Conservation (phyloP, 2,329 filamentous ascomycete species). For the Aureobasidium vineae region DNA sequence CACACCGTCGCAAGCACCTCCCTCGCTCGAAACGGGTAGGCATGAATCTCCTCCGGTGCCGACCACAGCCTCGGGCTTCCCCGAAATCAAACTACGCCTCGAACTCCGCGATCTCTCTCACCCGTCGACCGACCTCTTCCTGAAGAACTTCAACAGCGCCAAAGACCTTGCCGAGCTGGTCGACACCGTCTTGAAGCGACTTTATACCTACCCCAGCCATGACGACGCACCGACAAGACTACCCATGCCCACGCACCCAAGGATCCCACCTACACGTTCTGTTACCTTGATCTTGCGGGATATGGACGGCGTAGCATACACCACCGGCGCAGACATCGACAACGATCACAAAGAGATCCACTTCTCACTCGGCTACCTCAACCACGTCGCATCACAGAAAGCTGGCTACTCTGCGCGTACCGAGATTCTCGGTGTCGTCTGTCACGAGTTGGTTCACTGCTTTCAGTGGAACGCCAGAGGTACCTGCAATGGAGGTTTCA, state of each 20-base stretch:
- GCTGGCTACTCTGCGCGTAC: constrained; percentile 45
- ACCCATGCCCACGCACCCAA: constrained; percentile 25
- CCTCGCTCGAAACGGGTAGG: constrained; percentile 1
- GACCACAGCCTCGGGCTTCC: constrained; percentile 35
- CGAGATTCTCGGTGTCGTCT: constrained; percentile 76
- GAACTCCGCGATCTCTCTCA: constrained; percentile 52
- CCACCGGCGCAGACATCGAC: constrained; percentile 75
- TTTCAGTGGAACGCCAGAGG: constrained; percentile 73
- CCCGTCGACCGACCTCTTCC: constrained; percentile 64
- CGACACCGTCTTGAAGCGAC: constrained; percentile 64
- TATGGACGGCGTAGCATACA: constrained; percentile 87
- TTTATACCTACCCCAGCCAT: constrained; percentile 58
- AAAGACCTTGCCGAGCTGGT: constrained; percentile 63
- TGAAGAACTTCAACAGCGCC: constrained; percentile 62
- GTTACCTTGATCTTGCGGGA: constrained; percentile 77
- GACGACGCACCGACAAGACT: not conserved
- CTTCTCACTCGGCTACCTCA: constrained; percentile 76
- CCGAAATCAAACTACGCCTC: constrained; percentile 49
- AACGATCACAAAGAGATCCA: constrained; percentile 90
- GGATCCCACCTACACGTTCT: constrained; percentile 68
- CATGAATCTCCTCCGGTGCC: constrained; percentile 21
- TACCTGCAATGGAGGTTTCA: constrained; percentile 64
- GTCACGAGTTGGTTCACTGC: constrained; percentile 93
- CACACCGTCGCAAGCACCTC: constrained; percentile 26
- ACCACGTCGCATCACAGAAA: not conserved